Evolutionary conservation across 2,329 filamentous ascomycete genomes (phyloP).

Genomic region (Raffaelea albimanens): DNA sequence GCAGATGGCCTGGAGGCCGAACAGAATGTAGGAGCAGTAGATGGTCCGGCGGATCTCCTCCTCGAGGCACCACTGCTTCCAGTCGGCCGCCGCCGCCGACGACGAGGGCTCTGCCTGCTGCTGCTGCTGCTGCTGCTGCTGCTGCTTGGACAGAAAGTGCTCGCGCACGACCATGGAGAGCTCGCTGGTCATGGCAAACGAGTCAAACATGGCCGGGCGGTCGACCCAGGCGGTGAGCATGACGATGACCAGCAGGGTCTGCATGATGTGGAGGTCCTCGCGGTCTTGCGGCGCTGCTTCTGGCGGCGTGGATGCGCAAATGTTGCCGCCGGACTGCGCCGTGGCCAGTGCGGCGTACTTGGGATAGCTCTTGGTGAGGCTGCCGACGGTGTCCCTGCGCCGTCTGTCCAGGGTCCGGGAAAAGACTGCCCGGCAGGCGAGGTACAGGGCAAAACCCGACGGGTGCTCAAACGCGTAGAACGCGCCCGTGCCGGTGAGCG

Average conservation of each 20-base stretch:
- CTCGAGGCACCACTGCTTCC: background rate
- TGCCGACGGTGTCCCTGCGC: background rate
- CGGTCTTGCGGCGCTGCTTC: background rate
- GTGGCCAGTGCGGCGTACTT: background rate
- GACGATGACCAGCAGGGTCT: background rate
- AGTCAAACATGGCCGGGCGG: background rate
- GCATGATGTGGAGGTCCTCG: background rate
- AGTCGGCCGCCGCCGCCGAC: background rate
- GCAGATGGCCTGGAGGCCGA: constrained; percentile 1
- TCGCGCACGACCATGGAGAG: background rate
- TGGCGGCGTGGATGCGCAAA: background rate
- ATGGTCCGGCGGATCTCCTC: constrained; percentile 2
- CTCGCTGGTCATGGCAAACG: constrained; percentile 2
- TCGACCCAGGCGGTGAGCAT: constrained; percentile 2
- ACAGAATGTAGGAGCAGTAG: constrained; percentile 3
- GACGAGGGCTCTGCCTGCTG: background rate
- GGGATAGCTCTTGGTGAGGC: background rate
- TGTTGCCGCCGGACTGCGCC: background rate
- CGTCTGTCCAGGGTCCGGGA: background rate
- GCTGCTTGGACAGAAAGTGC: background rate
- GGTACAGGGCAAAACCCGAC: constrained; percentile 1
- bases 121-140: no score
- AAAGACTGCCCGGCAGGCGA: background rate
- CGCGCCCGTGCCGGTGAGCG: constrained; percentile 1
- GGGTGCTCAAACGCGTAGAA: constrained; percentile 5